Base-by-base conservation (phyloP, 495 filamentous ascomycete genomes). In the Penicillium manginii region DNA sequence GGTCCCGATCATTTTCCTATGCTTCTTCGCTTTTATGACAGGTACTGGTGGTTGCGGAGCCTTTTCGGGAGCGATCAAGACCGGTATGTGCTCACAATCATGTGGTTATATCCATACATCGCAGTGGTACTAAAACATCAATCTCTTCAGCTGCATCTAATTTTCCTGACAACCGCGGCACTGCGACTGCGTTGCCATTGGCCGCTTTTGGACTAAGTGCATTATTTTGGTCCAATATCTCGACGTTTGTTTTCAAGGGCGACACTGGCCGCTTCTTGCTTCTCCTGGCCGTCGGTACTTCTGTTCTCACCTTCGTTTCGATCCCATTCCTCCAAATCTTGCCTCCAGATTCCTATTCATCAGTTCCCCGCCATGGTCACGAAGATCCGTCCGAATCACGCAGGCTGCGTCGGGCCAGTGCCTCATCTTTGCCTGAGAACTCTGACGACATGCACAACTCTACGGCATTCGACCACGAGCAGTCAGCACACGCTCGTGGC, bases 171-270 rank as follows among this genome's bases (percentile, higher is more conserved):
- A 89, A 96, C 66, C 86, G 94, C 45, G 94, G 96, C 53, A 97
- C 93, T 18, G 94, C 94, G 14, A 98, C 94, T 7, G 92, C 91
- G 2, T 91, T 98, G 67, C 93, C 94, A 7, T 76, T 98, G 46
- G 87, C 93, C 42, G 92, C 91, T 4, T 97, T 98, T 71, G 94
- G 94, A 22, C 79, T 98, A 31, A 97, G 93, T 74, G 94, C 94
- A 48, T 92, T 98, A 70, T 96, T 98, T 82, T 98, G 96, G 78
- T 89, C 94, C 17, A 79, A 84, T 18, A 73, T 92, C 21, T 90
- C 92, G 3, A 82, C 83, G 33, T 63, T 93, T 47, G 79, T 91
- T 50, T 96, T 97, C 74, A 91, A 93, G 23, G 91, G 91, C 48
- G 85, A 93, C 61, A 96, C 91, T 9, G 84, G 86, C 45, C 80